Conservation (phyloP, 345 rosid species). For the Eucalyptus viminalis region DNA sequence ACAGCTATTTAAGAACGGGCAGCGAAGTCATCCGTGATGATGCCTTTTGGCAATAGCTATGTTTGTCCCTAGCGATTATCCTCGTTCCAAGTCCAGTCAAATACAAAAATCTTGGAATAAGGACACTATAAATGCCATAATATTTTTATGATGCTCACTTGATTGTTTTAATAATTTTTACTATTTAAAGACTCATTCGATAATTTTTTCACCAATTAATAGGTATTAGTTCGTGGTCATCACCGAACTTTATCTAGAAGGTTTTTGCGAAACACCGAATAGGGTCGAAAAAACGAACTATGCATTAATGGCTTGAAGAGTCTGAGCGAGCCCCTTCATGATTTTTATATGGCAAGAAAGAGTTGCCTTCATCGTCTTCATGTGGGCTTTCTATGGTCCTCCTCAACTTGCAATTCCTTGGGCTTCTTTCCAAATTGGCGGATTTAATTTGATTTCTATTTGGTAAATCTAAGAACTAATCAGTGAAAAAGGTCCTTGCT, state of each 20-base stretch:
- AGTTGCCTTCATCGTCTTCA: neutral
- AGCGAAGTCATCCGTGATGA: neutral
- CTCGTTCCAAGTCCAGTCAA: neutral
- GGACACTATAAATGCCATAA: neutral
- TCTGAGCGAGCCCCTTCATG: neutral
- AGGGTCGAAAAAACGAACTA: neutral
- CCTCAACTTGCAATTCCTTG: neutral
- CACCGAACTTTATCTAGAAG: neutral
- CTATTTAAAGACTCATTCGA: neutral
- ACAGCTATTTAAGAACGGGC: neutral
- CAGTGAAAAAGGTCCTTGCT: neutral
- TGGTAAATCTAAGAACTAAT: neutral
- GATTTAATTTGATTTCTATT: neutral
- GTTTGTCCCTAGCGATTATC: neutral
- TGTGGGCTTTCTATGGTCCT: neutral
- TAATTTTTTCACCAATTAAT: neutral
- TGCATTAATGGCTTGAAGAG: neutral
- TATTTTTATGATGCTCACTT: too few species aligned
- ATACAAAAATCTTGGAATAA: fast-evolving
- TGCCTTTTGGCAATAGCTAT: neutral
- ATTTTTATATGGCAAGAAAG: neutral
- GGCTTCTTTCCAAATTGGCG: neutral
- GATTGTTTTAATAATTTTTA: too few species aligned
- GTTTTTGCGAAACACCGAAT: neutral
- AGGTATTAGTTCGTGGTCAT: neutral